phyloP scores from a whole-genome alignment of 2,329 filamentous ascomycete species.

The Epichloe gansuensis region DNA sequence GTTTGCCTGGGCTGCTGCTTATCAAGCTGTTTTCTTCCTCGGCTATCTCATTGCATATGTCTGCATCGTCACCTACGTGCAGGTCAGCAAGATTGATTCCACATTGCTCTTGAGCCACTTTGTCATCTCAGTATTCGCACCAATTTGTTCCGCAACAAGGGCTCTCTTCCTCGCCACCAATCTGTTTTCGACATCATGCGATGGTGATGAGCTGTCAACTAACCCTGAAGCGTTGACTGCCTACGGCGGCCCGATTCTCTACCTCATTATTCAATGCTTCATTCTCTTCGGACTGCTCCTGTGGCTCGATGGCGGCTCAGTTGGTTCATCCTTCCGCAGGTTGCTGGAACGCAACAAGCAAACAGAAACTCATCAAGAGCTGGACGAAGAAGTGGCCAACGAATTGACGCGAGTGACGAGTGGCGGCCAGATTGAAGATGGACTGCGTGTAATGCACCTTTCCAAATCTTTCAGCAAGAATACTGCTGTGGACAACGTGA shows the following conservation, averaged over 20 bases:
- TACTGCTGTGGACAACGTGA: conserved; percentile 76
- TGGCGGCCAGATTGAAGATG: conserved; percentile 33
- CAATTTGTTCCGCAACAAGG: conserved; percentile 62
- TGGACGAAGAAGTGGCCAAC: conserved; percentile 48
- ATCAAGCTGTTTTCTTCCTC: conserved; percentile 60
- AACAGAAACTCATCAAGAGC: conserved; percentile 18
- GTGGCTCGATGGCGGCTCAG: conserved; percentile 67
- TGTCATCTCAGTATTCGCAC: conserved; percentile 58
- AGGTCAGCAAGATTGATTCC: conserved; percentile 53
- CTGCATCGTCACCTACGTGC: conserved; percentile 60
- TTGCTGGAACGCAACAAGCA: conserved; percentile 23
- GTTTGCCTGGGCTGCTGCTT: conserved; percentile 70
- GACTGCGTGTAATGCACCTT: conserved; percentile 66
- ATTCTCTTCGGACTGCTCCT: conserved; percentile 60
- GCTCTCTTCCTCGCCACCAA: conserved; percentile 69
- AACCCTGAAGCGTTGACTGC: conserved; percentile 59
- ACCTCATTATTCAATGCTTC: conserved; percentile 62
- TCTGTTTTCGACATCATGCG: conserved; percentile 69
- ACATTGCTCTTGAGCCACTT: conserved; percentile 61
- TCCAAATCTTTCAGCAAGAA: conserved; percentile 67
- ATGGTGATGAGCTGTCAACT: conserved; percentile 45
- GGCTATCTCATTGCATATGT: conserved; percentile 61
- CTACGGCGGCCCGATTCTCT: conserved; percentile 77
- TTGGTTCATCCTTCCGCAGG: conserved; percentile 37
- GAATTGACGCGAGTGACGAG: conserved; percentile 50